Base-by-base conservation (phyloP, 768 basidiomycete genomes). In the Serendipita sp. region DNA sequence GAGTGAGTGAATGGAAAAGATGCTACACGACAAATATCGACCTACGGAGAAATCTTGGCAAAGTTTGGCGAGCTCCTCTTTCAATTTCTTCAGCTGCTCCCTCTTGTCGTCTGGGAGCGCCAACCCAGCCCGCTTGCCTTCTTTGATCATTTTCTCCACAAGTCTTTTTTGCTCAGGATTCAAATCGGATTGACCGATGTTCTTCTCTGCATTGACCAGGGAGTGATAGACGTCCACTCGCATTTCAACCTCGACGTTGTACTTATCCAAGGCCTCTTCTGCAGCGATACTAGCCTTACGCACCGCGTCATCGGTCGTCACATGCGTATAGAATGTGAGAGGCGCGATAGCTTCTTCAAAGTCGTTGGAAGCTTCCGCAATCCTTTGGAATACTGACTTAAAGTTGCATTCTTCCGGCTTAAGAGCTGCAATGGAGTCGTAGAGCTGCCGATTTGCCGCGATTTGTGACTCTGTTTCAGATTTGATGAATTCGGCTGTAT, bases 131-230 rank as follows among this genome's bases (percentile, higher is more conserved):
- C 91, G 81, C 70, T 80, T 88, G 8, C 90, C 88, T 64, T 91
- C 90, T 67, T 88, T 77, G 46, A 90, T 72, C 83, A 88, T 81
- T 72, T 89, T 88, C 30, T 92, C 88, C 5, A 91, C 79, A n/a
- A 94, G 77, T 10, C 89, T 81, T 67, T 82, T 73, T 69, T 89
- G 83, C 70, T 93, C 91, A 0, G 79, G 66, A 13, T 77, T 80
- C 7, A 93, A 76, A 3, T 83, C 84, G 3, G 83, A 80, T 65
- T 75, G 76, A 69, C 82, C 81, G 68, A 89, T 75, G 70, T 88
- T 86, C 72, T 83, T 80, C 70, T 86, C 78, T 0, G 89, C 89
- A 3, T 41, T 52, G 47, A 80, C 88, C 34, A 74, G 56, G 48
- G 85, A 86, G 56, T 81, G 76, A 77, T 81, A 93, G 56, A 93